phyloP scores from a whole-genome alignment of 768 basidiomycete genomes.

The Tylopilus sp. region DNA sequence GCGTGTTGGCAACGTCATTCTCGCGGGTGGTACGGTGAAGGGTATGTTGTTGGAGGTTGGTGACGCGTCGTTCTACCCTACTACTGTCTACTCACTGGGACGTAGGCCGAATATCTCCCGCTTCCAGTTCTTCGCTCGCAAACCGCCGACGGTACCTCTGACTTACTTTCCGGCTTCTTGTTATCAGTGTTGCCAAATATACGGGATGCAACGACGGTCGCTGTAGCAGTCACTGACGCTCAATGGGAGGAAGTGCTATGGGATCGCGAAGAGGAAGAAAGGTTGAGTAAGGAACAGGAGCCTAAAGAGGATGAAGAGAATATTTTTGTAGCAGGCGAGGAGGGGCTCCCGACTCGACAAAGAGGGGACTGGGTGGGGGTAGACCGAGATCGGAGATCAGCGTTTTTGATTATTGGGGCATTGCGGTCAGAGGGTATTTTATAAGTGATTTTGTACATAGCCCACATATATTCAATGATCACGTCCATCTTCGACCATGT shows the following conservation, averaged over 20 bases:
- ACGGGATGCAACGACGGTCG: constrained; percentile 68
- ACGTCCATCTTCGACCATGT: constrained; percentile 31
- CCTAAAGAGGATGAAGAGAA: constrained; percentile 38
- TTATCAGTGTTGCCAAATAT: constrained; percentile 73
- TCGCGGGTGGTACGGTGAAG: constrained; percentile 70
- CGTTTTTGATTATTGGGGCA: constrained; percentile 76
- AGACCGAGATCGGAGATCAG: constrained; percentile 75
- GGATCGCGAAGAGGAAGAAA: constrained; percentile 65
- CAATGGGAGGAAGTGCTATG: constrained; percentile 83
- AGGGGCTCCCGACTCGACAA: constrained; percentile 44
- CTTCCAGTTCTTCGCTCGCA: constrained; percentile 65
- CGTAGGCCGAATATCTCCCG: constrained; percentile 81
- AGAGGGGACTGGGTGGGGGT: constrained; percentile 74
- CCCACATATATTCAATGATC: no score
- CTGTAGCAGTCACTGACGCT: constrained; percentile 71
- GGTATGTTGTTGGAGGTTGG: constrained; percentile 84
- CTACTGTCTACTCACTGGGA: background rate
- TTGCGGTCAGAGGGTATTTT: constrained; percentile 70
- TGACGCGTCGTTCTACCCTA: background rate
- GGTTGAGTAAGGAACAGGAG: constrained; percentile 23
- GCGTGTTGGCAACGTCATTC: constrained; percentile 71
- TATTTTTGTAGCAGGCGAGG: constrained; percentile 61
- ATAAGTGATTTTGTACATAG: no score
- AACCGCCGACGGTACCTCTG: constrained; percentile 63
- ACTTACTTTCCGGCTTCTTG: constrained; percentile 70